Evolutionary conservation across 768 basidiomycete genomes (phyloP).

Genomic region (Agaricus subrufescens): DNA sequence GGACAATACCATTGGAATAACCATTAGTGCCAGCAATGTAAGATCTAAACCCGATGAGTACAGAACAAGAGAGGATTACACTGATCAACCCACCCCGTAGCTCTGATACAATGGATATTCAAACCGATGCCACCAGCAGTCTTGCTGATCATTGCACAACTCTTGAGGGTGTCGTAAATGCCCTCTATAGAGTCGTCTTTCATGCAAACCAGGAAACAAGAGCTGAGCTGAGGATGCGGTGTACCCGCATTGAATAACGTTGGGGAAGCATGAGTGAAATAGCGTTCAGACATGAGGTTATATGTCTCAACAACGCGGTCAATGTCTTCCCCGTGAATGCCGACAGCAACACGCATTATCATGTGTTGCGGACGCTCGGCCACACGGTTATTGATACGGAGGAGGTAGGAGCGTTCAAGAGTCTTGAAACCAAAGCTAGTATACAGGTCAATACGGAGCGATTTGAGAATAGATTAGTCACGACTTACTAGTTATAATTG

Average conservation of each 20-base stretch:
- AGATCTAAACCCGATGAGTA: slow-evolving; percentile 44
- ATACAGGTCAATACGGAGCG: not conserved
- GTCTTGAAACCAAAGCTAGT: slow-evolving; percentile 98
- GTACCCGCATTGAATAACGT: slow-evolving; percentile 99
- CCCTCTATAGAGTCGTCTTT: slow-evolving; percentile 99
- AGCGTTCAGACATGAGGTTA: slow-evolving; percentile 95
- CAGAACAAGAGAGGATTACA: not conserved
- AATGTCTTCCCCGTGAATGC: slow-evolving; percentile 88
- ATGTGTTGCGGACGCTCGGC: slow-evolving; percentile 98
- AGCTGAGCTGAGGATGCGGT: slow-evolving; percentile 89
- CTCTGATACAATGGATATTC: slow-evolving; percentile 93
- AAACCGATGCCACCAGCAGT: slow-evolving; percentile 98
- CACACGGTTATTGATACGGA: slow-evolving; percentile 89
- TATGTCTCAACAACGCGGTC: slow-evolving; percentile 90
- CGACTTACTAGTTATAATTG: slow-evolving; percentile 85
- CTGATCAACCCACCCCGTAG: slow-evolving; percentile 62
- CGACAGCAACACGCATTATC: slow-evolving; percentile 99
- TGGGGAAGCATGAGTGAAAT: slow-evolving; percentile 97
- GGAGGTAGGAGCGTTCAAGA: slow-evolving; percentile 94
- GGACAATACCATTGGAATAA: slow-evolving; percentile 97
- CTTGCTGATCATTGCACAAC: slow-evolving; percentile 98
- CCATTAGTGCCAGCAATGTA: slow-evolving; percentile 99
- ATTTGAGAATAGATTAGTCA: not conserved
- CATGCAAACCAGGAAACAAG: slow-evolving; percentile 98
- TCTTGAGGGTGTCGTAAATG: slow-evolving; percentile 98